Percentiles rank a stretch among this genome's conserved stretches.
These are phyloP conservation scores for Suillus fuscotomentosus DNA, from an alignment of 768 basidiomycete genomes.

Conservation along the genomic window DNA sequence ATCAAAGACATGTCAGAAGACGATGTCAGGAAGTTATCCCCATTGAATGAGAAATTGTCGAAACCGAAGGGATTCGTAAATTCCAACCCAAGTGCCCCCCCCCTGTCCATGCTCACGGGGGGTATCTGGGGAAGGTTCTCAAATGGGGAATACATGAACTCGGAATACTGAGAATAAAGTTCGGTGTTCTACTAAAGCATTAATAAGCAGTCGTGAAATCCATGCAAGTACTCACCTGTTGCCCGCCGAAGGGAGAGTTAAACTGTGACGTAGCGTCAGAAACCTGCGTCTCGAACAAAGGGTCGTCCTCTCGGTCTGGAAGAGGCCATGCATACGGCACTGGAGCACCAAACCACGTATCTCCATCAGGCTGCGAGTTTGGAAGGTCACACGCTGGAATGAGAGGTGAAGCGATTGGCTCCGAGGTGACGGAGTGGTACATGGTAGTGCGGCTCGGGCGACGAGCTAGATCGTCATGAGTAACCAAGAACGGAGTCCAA, in stretches of 20 bases:
- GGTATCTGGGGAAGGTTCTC: background rate
- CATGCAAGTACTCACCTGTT: background rate
- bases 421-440: slow-evolving; percentile 31
- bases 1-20: background rate
- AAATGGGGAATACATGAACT: background rate
- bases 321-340: slow-evolving; percentile 1
- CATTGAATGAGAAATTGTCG: background rate
- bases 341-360: background rate
- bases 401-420: slow-evolving; percentile 8
- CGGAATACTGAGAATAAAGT: background rate
- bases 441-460: slow-evolving; percentile 31
- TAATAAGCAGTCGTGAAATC: background rate
- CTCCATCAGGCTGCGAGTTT: background rate
- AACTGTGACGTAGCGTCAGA: background rate
- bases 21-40: background rate
- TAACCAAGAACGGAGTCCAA: slow-evolving; percentile 20
- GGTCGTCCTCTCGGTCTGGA: slow-evolving; percentile 2
- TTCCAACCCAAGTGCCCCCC: background rate
- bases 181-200: background rate
- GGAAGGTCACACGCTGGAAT: slow-evolving; percentile 4
- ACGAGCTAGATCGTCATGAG: slow-evolving; percentile 34
- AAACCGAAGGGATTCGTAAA: background rate
- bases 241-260: background rate
- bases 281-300: background rate
- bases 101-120: background rate